phyloP scores from a whole-genome alignment of 371 early-diverging fungal species.

The Mucor indicus region DNA sequence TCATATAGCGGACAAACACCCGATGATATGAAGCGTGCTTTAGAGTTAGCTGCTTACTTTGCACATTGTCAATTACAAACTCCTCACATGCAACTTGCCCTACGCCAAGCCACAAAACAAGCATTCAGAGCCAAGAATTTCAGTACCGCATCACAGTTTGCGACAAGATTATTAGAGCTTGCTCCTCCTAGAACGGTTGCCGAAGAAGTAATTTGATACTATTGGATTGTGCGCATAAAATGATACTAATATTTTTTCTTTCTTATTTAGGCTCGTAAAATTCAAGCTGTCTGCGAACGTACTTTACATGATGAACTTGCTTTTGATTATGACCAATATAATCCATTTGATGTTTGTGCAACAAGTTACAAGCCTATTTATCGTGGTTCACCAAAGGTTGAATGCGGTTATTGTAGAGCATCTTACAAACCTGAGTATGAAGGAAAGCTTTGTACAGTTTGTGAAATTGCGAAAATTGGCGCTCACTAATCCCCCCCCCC shows the following conservation, averaged over 20 bases:
- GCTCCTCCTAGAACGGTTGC: slow-evolving; percentile 76
- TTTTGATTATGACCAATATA: slow-evolving; percentile 91
- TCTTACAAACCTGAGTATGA: slow-evolving; percentile 81
- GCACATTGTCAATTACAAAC: slow-evolving; percentile 89
- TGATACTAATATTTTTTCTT: not conserved
- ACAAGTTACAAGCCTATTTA: slow-evolving; percentile 84
- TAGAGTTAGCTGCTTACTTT: slow-evolving; percentile 94
- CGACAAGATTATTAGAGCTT: slow-evolving; percentile 84
- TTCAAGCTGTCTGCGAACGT: slow-evolving; percentile 75
- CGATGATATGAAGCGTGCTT: slow-evolving; percentile 61
- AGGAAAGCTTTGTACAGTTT: slow-evolving; percentile 79
- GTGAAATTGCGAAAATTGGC: slow-evolving; percentile 74
- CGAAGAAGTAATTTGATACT: slow-evolving; percentile 54
- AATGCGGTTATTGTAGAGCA: slow-evolving; percentile 87
- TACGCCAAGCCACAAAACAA: slow-evolving; percentile 81
- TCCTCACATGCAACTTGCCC: slow-evolving; percentile 78
- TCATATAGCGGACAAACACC: slow-evolving; percentile 43
- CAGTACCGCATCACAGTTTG: slow-evolving; percentile 77
- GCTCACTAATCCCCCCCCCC: slow-evolving; percentile 6
- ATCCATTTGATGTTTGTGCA: slow-evolving; percentile 86
- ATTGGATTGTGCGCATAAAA: not conserved
- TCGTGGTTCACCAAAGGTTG: slow-evolving; percentile 69
- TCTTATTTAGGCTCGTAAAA: slow-evolving; percentile 68
- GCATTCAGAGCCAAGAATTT: slow-evolving; percentile 82
- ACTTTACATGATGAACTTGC: slow-evolving; percentile 76